phyloP scores from a whole-genome alignment of 768 basidiomycete species.

The Tremella mesenterica region DNA sequence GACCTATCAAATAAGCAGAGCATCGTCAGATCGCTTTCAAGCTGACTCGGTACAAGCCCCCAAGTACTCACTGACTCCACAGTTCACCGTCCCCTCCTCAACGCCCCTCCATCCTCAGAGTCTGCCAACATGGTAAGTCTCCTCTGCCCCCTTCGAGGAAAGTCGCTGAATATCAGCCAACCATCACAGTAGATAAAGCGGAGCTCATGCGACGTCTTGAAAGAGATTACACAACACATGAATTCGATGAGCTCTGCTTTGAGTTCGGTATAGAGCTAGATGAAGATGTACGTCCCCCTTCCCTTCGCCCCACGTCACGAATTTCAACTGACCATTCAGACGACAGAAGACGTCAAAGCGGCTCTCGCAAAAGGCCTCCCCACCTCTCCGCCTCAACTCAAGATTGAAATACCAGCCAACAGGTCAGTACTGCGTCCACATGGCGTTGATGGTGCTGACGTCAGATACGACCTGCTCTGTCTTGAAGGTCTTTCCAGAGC shows the following conservation, averaged over 20 bases:
- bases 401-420: constrained; percentile 98
- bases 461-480: constrained; percentile 92
- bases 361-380: constrained; percentile 74
- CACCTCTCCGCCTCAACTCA: constrained; percentile 80
- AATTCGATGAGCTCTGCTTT: constrained; percentile 91
- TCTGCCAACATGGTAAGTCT: background rate
- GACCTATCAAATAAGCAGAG: too few relatives aligned
- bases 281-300: constrained; percentile 69
- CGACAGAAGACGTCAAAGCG: constrained; percentile 75
- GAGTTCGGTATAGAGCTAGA: constrained; percentile 96
- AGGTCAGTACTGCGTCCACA: constrained; percentile 49
- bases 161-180: constrained; percentile 54
- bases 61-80: background rate
- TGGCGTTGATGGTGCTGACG: constrained; percentile 3
- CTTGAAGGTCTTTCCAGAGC: constrained; percentile 90
- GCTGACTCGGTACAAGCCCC: too few relatives aligned
- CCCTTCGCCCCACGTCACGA: too few relatives aligned
- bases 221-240: constrained; percentile 75
- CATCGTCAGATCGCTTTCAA: too few relatives aligned
- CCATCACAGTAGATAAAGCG: constrained; percentile 87
- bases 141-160: background rate
- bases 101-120: background rate
- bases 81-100: background rate
- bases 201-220: constrained; percentile 85
- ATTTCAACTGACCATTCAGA: constrained; percentile 49